Evolutionary conservation across 495 filamentous ascomycete species (phyloP).

Genomic region (Elaphomyces granulatus): DNA sequence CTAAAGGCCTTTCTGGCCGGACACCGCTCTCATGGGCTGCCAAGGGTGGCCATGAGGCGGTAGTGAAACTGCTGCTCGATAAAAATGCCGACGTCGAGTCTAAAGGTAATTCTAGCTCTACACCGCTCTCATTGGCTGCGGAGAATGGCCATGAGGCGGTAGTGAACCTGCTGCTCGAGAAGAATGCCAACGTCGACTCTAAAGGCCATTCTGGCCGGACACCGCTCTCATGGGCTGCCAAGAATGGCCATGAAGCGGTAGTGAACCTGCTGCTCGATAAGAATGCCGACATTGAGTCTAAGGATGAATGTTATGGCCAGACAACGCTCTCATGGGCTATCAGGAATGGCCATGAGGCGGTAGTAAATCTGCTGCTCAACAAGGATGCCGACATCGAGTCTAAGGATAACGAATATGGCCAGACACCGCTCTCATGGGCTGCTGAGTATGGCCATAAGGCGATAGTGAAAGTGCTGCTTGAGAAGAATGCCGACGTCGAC

Average conservation of each 20-base stretch:
- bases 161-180: too few relatives aligned
- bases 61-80: too few relatives aligned
- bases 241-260: background rate
- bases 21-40: too few relatives aligned
- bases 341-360: background rate
- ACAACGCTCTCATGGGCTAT: background rate
- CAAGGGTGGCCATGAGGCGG: too few relatives aligned
- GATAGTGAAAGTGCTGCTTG: conserved; percentile 3
- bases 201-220: too few relatives aligned
- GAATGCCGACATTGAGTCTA: background rate
- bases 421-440: background rate
- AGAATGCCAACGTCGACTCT: too few relatives aligned
- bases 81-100: too few relatives aligned
- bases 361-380: conserved; percentile 3
- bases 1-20: too few relatives aligned
- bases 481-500: conserved; percentile 2
- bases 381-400: conserved; percentile 2
- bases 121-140: too few relatives aligned
- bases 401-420: background rate
- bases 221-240: background rate
- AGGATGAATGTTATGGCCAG: background rate
- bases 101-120: too few relatives aligned
- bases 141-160: too few relatives aligned
- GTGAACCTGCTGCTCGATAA: background rate
- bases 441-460: background rate